A percentile compares a stretch with the other conserved stretches of the same genome.
Evolutionary conservation across 805 yeast genomes (phyloP).

Genomic region (Cyberlindnera veronae): DNA sequence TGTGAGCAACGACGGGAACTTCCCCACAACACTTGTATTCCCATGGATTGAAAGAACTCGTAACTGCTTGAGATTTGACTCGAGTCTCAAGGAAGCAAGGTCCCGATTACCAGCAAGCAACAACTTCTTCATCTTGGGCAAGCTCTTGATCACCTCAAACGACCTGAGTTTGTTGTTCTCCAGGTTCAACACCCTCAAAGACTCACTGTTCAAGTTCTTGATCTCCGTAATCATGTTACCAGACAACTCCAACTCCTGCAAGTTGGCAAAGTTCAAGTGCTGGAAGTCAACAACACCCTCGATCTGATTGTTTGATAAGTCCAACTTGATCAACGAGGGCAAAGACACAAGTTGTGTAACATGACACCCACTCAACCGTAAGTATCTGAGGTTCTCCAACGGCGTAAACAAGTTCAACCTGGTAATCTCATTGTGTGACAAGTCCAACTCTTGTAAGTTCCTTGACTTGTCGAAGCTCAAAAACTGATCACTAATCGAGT

Average conservation of each 20-base stretch:
- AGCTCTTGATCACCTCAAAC: constrained; percentile 1
- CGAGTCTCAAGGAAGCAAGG: background rate
- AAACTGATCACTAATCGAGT: constrained; percentile 22
- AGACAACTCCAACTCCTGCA: constrained; percentile 16
- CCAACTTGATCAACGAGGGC: constrained; percentile 12
- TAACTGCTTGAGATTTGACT: constrained; percentile 2
- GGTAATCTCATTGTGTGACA: constrained; percentile 39
- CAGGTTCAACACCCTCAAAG: constrained; percentile 7
- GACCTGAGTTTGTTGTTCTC: constrained; percentile 5
- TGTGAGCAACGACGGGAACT: constrained; percentile 7
- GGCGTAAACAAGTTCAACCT: constrained; percentile 29
- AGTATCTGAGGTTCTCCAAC: constrained; percentile 24
- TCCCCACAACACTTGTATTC: background rate
- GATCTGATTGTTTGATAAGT: constrained; percentile 17
- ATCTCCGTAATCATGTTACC: constrained; percentile 12
- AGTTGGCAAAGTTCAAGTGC: constrained; percentile 12
- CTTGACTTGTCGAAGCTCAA: constrained; percentile 16
- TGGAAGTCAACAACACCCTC: constrained; percentile 9
- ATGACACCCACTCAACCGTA: constrained; percentile 32
- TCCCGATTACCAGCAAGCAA: constrained; percentile 7
- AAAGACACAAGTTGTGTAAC: constrained; percentile 27
- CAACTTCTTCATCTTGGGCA: constrained; percentile 13
- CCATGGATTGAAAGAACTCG: constrained; percentile 7
- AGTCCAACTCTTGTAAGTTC: constrained; percentile 31
- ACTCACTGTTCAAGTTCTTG: background rate